Conservation (phyloP, 2,329 filamentous ascomycete genomes). For the Calcarisporium arbuscula region DNA sequence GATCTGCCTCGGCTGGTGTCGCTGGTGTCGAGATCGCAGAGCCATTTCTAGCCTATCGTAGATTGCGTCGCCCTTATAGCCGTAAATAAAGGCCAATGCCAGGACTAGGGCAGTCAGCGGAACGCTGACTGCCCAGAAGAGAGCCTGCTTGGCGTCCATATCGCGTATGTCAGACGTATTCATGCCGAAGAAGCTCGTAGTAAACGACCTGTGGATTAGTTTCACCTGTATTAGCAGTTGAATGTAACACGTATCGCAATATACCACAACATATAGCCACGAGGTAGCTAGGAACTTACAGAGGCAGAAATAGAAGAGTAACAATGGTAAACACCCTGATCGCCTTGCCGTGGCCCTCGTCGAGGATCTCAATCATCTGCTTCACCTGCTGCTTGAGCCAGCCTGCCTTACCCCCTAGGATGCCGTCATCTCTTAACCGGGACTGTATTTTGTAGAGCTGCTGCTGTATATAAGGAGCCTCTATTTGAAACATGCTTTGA, state of each 20-base stretch:
- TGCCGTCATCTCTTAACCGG: neutral
- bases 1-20: no score
- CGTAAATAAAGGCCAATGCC: slow-evolving; percentile 16
- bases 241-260: no score
- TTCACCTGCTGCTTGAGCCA: slow-evolving; percentile 16
- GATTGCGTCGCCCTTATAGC: slow-evolving; percentile 14
- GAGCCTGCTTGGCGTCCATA: slow-evolving; percentile 28
- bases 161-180: slow-evolving; percentile 36
- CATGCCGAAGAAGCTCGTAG: slow-evolving; percentile 33
- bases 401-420: slow-evolving; percentile 3
- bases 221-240: neutral
- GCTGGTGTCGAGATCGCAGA: no score
- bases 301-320: slow-evolving; percentile 29
- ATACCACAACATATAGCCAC: no score
- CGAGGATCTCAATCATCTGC: slow-evolving; percentile 18
- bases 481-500: neutral
- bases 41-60: no score
- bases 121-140: slow-evolving; percentile 34
- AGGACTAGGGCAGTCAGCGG: slow-evolving; percentile 28
- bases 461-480: neutral
- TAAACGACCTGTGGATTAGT: slow-evolving; percentile 1
- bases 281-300: no score
- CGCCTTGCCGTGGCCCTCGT: slow-evolving; percentile 23
- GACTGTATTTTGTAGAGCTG: neutral
- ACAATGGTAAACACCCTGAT: slow-evolving; percentile 32